phyloP scores from a whole-genome alignment of 2,329 filamentous ascomycete species.

The Didymellaceae sp. region DNA sequence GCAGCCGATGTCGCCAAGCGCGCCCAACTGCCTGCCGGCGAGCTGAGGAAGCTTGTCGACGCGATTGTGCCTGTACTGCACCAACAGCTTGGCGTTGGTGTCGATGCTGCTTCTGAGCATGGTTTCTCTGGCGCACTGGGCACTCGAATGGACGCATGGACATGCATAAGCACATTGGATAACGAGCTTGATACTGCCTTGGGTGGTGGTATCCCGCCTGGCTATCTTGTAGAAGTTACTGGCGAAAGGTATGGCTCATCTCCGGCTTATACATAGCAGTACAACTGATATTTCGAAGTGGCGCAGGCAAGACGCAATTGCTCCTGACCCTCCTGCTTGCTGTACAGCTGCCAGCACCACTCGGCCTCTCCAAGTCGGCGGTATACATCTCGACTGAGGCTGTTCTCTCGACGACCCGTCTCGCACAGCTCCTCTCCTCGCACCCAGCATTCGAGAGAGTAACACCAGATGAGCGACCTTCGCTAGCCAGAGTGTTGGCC shows the following conservation, averaged over 20 bases:
- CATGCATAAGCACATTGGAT: slow-evolving; percentile 81
- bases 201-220: slow-evolving; percentile 79
- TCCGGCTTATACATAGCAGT: neutral
- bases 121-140: slow-evolving; percentile 25
- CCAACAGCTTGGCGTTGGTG: slow-evolving; percentile 60
- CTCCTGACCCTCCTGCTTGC: slow-evolving; percentile 84
- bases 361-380: slow-evolving; percentile 73
- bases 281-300: slow-evolving; percentile 55
- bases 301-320: slow-evolving; percentile 93
- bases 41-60: slow-evolving; percentile 75
- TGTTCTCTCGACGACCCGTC: slow-evolving; percentile 78
- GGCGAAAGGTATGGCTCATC: slow-evolving; percentile 72
- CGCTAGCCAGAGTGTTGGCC: slow-evolving; percentile 77
- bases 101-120: slow-evolving; percentile 27
- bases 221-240: slow-evolving; percentile 85
- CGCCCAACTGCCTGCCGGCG: slow-evolving; percentile 79
- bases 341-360: slow-evolving; percentile 78
- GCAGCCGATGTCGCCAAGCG: slow-evolving; percentile 83
- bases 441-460: slow-evolving; percentile 66
- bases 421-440: slow-evolving; percentile 75
- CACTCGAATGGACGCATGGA: slow-evolving; percentile 51
- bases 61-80: slow-evolving; percentile 73
- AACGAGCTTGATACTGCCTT: slow-evolving; percentile 72
- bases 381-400: slow-evolving; percentile 96
- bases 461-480: slow-evolving; percentile 58